phyloP scores from a whole-genome alignment of 768 basidiomycete species.

The Rhizopogon rudus region DNA sequence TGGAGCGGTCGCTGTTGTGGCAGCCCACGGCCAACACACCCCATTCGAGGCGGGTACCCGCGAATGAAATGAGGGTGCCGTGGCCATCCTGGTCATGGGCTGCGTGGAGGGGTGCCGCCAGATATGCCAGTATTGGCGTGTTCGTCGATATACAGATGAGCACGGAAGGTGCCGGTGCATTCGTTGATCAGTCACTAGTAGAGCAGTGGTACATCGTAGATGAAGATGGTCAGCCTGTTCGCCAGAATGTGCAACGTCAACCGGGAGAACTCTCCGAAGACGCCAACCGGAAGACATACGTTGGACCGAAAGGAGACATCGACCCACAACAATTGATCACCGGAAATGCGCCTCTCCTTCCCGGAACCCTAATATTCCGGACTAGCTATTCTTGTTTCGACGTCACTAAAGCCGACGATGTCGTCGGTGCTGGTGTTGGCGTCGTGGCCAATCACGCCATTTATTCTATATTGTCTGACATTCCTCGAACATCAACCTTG shows the following conservation, averaged over 20 bases:
- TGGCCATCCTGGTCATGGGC: slow-evolving; percentile 24
- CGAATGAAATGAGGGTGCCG: background rate
- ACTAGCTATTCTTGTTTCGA: no score
- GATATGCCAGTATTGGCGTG: background rate
- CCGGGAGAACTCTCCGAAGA: background rate
- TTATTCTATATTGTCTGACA: no score
- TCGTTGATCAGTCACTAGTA: slow-evolving; percentile 13
- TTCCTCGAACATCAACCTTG: no score
- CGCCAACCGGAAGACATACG: no score
- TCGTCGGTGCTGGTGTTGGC: no score
- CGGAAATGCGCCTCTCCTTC: no score
- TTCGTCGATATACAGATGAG: background rate
- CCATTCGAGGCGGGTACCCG: slow-evolving; percentile 6
- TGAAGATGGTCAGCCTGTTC: slow-evolving; percentile 5
- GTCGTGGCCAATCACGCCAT: no score
- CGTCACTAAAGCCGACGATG: no score
- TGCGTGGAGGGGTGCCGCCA: slow-evolving; percentile 15
- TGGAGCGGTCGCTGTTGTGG: slow-evolving; percentile 15
- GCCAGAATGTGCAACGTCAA: slow-evolving; percentile 2
- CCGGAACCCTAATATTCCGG: no score
- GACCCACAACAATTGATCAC: no score
- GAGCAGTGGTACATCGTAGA: slow-evolving; percentile 11
- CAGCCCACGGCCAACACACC: slow-evolving; percentile 11
- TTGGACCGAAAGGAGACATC: no score
- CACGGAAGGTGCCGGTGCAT: background rate